These are phyloP conservation scores for Orbilia javanica DNA, from an alignment of 2,329 filamentous ascomycete species.

Conservation along the genomic window DNA sequence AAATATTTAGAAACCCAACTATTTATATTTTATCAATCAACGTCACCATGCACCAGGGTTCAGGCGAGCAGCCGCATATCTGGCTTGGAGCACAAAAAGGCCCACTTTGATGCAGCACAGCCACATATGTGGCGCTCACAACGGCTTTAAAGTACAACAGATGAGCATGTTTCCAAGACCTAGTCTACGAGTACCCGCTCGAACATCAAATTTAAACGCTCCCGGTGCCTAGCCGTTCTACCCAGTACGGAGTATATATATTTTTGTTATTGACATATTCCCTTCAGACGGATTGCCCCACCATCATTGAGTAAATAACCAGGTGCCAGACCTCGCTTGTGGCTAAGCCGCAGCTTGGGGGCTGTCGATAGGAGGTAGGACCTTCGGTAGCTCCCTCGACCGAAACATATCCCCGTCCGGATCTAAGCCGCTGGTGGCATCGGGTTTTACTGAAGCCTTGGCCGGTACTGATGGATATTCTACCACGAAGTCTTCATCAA, in stretches of 20 bases:
- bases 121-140: background rate
- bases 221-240: too few relatives aligned
- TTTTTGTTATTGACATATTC: too few relatives aligned
- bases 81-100: background rate
- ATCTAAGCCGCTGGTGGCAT: background rate
- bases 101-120: background rate
- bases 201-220: too few relatives aligned
- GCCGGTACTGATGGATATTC: background rate
- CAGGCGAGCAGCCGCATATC: background rate
- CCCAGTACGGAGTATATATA: too few relatives aligned
- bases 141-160: background rate
- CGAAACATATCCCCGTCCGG: conserved; percentile 10
- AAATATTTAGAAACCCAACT: too few relatives aligned
- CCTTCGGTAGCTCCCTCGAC: background rate
- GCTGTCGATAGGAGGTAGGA: background rate
- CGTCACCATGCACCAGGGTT: too few relatives aligned
- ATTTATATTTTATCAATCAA: too few relatives aligned
- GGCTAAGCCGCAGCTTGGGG: too few relatives aligned
- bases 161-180: background rate
- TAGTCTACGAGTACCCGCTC: background rate
- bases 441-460: background rate
- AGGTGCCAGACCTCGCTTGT: too few relatives aligned
- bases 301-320: too few relatives aligned
- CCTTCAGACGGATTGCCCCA: too few relatives aligned
- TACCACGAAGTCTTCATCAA: background rate